phyloP scores from a whole-genome alignment of 306 rosid genomes.

The Calophaca sinica region DNA sequence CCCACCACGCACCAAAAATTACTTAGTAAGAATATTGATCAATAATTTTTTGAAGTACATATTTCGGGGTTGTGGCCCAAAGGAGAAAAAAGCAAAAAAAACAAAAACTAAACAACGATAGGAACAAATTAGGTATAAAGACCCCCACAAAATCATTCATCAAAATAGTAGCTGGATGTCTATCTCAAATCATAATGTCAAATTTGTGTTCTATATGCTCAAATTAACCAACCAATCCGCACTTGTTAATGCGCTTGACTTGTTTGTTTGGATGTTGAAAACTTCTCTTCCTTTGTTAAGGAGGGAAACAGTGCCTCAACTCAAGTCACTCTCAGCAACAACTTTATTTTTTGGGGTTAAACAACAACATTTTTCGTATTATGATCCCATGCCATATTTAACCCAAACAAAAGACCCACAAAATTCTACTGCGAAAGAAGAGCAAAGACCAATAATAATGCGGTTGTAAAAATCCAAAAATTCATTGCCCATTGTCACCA shows the following conservation, averaged over 20 bases:
- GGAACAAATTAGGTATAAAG: no score
- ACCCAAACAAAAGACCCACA: not conserved
- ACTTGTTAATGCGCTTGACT: not conserved
- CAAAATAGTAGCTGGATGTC: not conserved
- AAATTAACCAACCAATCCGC: slow-evolving; percentile 5
- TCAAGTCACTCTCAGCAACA: slow-evolving; percentile 5
- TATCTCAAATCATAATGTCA: not conserved
- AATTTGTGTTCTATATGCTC: slow-evolving; percentile 9
- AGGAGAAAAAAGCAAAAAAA: no score
- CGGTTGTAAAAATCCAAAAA: not conserved
- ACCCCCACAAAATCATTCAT: no score
- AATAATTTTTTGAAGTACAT: not conserved
- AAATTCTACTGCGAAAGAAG: not conserved
- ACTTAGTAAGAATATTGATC: not conserved
- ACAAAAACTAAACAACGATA: no score
- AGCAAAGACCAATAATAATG: not conserved
- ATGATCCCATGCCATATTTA: not conserved
- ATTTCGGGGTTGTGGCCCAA: not conserved
- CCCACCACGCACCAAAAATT: not conserved
- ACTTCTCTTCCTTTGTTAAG: not conserved
- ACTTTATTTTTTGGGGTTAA: not conserved
- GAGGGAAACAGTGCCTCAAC: not conserved
- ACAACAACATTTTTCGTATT: no score
- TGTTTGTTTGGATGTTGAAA: not conserved
- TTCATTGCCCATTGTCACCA: not conserved